Percentiles rank a stretch among this genome's conserved stretches.
Evolutionary conservation across 164 flowering plant genomes (phyloP).

Genomic region (Berberis thunbergii): DNA sequence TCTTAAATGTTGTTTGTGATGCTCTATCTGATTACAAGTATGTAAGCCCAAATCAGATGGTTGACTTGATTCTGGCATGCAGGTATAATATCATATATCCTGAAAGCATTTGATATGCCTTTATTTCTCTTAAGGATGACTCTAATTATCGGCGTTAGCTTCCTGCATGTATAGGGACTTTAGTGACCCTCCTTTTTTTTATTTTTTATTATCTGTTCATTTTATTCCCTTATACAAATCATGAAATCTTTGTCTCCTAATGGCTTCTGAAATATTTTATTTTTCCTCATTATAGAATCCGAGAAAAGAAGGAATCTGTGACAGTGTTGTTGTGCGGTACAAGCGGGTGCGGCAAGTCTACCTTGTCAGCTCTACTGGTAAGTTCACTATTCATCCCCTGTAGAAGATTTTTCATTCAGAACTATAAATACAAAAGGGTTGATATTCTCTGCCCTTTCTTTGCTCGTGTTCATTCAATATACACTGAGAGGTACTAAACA

Average conservation of each 20-base stretch:
- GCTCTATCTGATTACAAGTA: constrained; percentile 75
- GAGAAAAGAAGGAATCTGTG: constrained; percentile 85
- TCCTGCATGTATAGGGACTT: no score
- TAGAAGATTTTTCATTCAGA: not conserved
- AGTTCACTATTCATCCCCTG: constrained; percentile 1
- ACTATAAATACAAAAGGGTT: not conserved
- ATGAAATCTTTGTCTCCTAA: not conserved
- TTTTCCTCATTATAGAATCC: constrained; percentile 40
- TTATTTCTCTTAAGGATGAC: not conserved
- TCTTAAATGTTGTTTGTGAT: constrained; percentile 75
- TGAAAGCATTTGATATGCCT: not conserved
- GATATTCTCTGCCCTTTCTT: no score
- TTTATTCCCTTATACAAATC: no score
- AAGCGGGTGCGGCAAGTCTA: constrained; percentile 96
- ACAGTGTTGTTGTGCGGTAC: constrained; percentile 85
- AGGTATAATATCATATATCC: constrained; percentile 33
- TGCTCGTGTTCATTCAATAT: no score
- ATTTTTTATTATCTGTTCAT: no score
- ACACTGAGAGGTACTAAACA: no score
- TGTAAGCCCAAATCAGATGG: constrained; percentile 75
- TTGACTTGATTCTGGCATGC: constrained; percentile 78
- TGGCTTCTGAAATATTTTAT: constrained; percentile 2
- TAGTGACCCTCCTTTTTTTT: no score
- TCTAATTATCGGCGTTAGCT: no score
- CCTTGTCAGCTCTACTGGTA: constrained; percentile 90